These are phyloP conservation scores for Hypomontagnella monticulosa DNA, from an alignment of 495 filamentous ascomycete species.

Conservation along the genomic window DNA sequence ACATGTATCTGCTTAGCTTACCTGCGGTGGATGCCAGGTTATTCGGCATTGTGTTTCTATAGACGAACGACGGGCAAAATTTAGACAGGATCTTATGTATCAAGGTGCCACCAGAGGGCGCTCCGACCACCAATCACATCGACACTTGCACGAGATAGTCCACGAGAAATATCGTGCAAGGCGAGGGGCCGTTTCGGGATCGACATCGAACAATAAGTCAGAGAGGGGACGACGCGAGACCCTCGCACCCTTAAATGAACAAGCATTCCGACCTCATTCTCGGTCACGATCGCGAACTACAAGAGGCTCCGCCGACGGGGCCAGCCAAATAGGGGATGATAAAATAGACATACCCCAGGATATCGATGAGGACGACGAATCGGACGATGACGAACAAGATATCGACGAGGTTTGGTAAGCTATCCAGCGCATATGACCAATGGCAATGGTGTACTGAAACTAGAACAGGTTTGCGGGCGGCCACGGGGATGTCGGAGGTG, in stretches of 20 bases:
- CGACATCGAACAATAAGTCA: background rate
- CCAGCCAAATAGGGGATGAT: conserved; percentile 6
- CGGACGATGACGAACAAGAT: conserved; percentile 74
- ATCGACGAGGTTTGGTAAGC: conserved; percentile 79
- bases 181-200: background rate
- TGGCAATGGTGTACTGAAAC: conserved; percentile 4
- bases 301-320: conserved; percentile 26
- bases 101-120: conserved; percentile 54
- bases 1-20: conserved; percentile 62
- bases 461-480: conserved; percentile 70
- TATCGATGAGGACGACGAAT: conserved; percentile 55
- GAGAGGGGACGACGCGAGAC: conserved; percentile 40
- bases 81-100: conserved; percentile 76
- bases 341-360: conserved; percentile 14
- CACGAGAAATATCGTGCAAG: conserved; percentile 52
- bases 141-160: conserved; percentile 51
- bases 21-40: conserved; percentile 48
- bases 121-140: conserved; percentile 49
- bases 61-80: conserved; percentile 78
- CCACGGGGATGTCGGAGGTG: conserved; percentile 86
- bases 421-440: background rate
- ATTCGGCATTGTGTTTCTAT: conserved; percentile 80
- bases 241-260: conserved; percentile 35
- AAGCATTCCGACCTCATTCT: conserved; percentile 42
- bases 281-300: conserved; percentile 41